Base-by-base conservation (phyloP, 148 eudicot species). In the Amaranthus cruentus region DNA sequence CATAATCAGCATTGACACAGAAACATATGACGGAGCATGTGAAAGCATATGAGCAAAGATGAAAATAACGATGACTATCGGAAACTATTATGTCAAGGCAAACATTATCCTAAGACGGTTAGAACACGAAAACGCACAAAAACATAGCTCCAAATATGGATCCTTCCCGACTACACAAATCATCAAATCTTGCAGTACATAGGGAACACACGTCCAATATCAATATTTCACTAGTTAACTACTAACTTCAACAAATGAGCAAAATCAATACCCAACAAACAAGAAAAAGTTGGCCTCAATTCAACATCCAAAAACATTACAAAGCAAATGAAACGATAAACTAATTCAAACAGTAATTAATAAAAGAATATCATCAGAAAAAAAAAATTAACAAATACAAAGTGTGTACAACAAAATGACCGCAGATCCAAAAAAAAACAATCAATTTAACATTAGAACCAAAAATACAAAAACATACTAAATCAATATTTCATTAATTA, bases 341-440 rank as follows among this genome's bases (percentile, higher is more conserved):
- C 6, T 15, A 14, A 47, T 46, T 6, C 13, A 13, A 4, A 5
- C 28, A 65, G 47, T 28, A 14, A 65, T 47, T 47, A 65, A 47
- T 12, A 2, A 9, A 9, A 14, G 38, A 1, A 28, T 28, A 28
- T 18, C 18, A 28, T 28, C 38, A 65, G 9, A 65, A 65, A 28
- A 14, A 3, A 8, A 28, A 28, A 28, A 28, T 28, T 2, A 28
- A 28, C 5, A 90, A 86, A 78, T 88, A 90, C 18, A 52, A 73
- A 63, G 8, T 63, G 38, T 28, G 38, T 28, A 28, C 0, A 28
- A 28, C 38, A 28, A 28, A 28, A 28, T 28, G 38, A 28, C 38
- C 38, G 38, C 38, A 28, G 38, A 28, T 28, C 38, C 38, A 28
- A 28, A 28, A 28, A 28, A 28, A 28, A 28, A 28, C 38, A 28